phyloP scores from a whole-genome alignment of 257 asterid genomes.

The Solanum lycopersicoides region DNA sequence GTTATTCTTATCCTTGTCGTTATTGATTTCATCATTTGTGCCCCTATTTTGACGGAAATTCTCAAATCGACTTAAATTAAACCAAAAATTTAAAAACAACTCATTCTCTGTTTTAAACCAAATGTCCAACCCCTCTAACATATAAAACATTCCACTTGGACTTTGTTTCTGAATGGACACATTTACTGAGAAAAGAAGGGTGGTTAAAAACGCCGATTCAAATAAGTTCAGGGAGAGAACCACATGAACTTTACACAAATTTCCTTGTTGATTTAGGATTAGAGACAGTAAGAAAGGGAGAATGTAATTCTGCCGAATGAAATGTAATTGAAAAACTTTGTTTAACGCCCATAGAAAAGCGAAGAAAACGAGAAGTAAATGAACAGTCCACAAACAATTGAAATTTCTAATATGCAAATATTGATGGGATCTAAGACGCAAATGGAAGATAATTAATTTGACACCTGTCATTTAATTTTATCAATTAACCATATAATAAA shows the following conservation, averaged over 20 bases:
- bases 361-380: slow-evolving; percentile 36
- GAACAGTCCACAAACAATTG: slow-evolving; percentile 49
- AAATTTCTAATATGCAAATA: slow-evolving; percentile 32
- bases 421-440: slow-evolving; percentile 27
- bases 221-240: slow-evolving; percentile 53
- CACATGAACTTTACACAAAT: slow-evolving; percentile 43
- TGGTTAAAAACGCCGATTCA: slow-evolving; percentile 48
- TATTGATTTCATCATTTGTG: no score
- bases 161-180: slow-evolving; percentile 33
- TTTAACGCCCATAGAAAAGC: slow-evolving; percentile 34
- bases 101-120: no score
- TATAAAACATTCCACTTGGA: slow-evolving; percentile 3
- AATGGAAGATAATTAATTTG: slow-evolving; percentile 14
- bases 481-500: background rate
- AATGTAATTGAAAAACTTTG: slow-evolving; percentile 39
- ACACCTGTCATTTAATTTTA: no score
- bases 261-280: slow-evolving; percentile 21
- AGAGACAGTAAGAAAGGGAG: slow-evolving; percentile 13
- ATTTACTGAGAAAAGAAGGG: slow-evolving; percentile 46
- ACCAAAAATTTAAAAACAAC: no score
- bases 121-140: no score
- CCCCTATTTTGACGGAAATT: no score
- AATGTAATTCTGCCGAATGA: slow-evolving; percentile 14
- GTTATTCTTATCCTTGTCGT: no score
- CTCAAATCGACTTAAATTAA: no score